A percentile compares a stretch with the other conserved stretches of the same genome.
phyloP scores from a whole-genome alignment of 768 basidiomycete genomes.

The Rickenella mellea region DNA sequence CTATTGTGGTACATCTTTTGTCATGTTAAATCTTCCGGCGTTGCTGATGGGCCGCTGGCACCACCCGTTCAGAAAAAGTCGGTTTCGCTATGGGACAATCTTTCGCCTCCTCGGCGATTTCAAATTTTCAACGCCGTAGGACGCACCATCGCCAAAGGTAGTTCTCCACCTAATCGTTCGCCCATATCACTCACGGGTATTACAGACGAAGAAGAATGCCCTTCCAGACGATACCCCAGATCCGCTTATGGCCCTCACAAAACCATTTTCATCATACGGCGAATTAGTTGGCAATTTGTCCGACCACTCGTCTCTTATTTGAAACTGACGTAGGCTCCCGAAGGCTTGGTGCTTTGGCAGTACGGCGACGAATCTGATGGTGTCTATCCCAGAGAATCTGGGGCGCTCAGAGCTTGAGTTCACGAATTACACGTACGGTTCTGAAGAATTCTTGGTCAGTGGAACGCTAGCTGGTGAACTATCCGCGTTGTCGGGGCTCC shows the following conservation, averaged over 20 bases:
- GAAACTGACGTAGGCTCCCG: conserved; percentile 44
- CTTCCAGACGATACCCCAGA: conserved; percentile 39
- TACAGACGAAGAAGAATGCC: not conserved
- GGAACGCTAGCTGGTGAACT: conserved; percentile 91
- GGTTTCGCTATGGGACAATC: conserved; percentile 10
- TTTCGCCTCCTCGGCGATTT: not conserved
- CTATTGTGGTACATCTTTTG: not conserved
- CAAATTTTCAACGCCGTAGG: not conserved
- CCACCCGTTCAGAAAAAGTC: conserved; percentile 61
- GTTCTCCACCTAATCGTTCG: not conserved
- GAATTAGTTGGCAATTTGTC: conserved; percentile 47
- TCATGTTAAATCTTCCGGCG: not conserved
- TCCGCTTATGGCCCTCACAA: conserved; percentile 68
- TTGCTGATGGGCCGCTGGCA: conserved; percentile 3
- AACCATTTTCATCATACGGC: conserved; percentile 73
- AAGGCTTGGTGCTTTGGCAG: conserved; percentile 61
- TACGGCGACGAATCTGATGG: conserved; percentile 74
- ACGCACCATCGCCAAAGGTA: not conserved
- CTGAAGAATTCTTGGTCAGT: conserved; percentile 89
- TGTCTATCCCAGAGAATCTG: conserved; percentile 82
- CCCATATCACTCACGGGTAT: no score
- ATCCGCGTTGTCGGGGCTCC: conserved; percentile 67
- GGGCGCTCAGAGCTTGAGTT: conserved; percentile 75
- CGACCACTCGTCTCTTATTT: conserved; percentile 63
- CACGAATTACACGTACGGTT: conserved; percentile 49